Conservation (phyloP, 1,284 basidiomycete species). For the Ustilago shanxiensis region DNA sequence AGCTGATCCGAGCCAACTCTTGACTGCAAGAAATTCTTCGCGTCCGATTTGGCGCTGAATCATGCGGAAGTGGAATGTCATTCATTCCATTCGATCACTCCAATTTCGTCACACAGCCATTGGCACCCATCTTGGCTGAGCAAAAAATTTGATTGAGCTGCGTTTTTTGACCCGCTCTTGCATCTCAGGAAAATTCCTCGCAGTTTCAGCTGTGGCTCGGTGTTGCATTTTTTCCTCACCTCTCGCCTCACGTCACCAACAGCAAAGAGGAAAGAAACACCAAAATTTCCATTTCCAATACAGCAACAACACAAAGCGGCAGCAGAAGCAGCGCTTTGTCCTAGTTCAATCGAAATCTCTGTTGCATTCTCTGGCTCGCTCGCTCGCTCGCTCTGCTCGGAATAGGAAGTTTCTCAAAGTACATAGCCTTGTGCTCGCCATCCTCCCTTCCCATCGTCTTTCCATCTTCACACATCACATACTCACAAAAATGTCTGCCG, state of each 20-base stretch:
- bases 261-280: background rate
- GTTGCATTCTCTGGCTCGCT: conserved; percentile 1
- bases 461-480: conserved; percentile 3
- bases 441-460: background rate
- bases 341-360: background rate
- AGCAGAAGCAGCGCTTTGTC: background rate
- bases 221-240: conserved; percentile 33
- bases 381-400: conserved; percentile 6
- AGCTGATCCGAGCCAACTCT: conserved; percentile 4
- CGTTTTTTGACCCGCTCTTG: background rate
- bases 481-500: conserved; percentile 40
- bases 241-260: background rate
- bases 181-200: background rate
- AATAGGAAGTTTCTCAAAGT: conserved; percentile 10
- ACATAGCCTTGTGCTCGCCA: conserved; percentile 20
- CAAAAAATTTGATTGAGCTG: conserved; percentile 43
- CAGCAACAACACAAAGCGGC: conserved; percentile 2
- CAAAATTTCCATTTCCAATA: conserved; percentile 2
- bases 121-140: conserved; percentile 10
- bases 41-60: conserved; percentile 24
- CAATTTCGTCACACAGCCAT: conserved; percentile 21
- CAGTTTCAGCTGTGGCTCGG: conserved; percentile 4
- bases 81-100: conserved; percentile 49
- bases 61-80: conserved; percentile 33
- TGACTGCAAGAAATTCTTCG: conserved; percentile 30